Conservation (phyloP, 192 early-diverging fungal species). For the Coemansia sp. region DNA sequence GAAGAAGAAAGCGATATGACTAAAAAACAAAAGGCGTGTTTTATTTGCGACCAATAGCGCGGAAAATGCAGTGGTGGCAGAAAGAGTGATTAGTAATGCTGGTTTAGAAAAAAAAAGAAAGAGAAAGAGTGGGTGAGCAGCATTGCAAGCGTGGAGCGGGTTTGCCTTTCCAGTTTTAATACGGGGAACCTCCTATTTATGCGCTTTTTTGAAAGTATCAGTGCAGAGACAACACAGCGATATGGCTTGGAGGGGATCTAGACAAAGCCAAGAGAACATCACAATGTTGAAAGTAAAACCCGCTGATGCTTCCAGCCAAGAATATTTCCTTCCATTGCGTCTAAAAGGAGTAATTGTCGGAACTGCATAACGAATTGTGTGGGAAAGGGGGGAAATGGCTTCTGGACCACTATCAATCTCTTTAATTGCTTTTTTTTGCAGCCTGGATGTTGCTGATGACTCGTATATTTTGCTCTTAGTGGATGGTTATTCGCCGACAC, state of each 20-base stretch:
- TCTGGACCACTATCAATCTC: background rate
- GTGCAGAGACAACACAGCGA: background rate
- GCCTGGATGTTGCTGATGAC: conserved; percentile 1
- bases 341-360: conserved; percentile 2
- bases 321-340: background rate
- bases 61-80: background rate
- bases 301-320: background rate
- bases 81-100: background rate
- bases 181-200: background rate
- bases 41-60: background rate
- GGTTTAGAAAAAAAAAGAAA: background rate
- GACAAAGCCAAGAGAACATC: background rate
- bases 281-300: background rate
- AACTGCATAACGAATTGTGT: background rate
- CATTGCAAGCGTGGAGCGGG: background rate
- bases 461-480: background rate
- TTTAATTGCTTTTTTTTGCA: background rate
- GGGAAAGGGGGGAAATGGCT: background rate
- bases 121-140: no score
- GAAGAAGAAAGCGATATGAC: background rate
- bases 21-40: background rate
- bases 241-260: background rate
- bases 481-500: background rate
- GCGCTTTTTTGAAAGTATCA: background rate
- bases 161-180: background rate